Base-by-base conservation (phyloP, 192 early-diverging fungal genomes). In the Lobulomyces angularis region DNA sequence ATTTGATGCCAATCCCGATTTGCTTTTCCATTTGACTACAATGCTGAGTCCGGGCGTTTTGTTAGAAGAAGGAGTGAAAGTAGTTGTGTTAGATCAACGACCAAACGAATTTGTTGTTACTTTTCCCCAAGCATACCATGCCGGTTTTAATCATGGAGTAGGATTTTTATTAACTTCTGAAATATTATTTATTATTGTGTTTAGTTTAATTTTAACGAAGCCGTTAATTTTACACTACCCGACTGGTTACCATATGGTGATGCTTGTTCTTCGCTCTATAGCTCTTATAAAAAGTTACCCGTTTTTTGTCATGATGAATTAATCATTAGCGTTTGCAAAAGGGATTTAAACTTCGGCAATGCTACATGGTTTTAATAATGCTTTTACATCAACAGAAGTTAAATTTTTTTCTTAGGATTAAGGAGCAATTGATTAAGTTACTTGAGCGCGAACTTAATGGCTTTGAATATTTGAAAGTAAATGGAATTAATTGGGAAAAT, bases 231-330 rank as follows among this genome's bases (percentile, higher is more conserved):
- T 77, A 89, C 93, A 7, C 71, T 82, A 5, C 69, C 83, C 3
- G 83, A 93, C 53, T 97, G 93, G 93, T 64, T 89, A 37, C 71
- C 81, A 3, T 80, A 62, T 48, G 93, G 86, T 27, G 43, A 74
- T 1, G 69, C 73, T n/a, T 90, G 89, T 51, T 81, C 80, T 3
- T 51, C 70, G 34, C 77, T 82, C 25, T 97, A 97, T 64, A 74
- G 81, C 43, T 63, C 70, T 43, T 84, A 81, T 49, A 61, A 58
- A 24, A 75, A 84, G 23, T 77, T 75, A 35, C 93, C 90, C 2
- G 86, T 89, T 1, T 97, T 94, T 53, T 90, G 84, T 9, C 93
- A 97, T 67, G 93, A 97, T 35, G 88, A 92, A 55, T 64, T 97
- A 35, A 46, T 88, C n/a, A 45, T 83, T 30, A 75, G 65, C 24